Percentiles rank a stretch among this genome's conserved stretches.
phyloP scores from a whole-genome alignment of 1,139 yeast species.

The Saccharomyces hybrid region DNA sequence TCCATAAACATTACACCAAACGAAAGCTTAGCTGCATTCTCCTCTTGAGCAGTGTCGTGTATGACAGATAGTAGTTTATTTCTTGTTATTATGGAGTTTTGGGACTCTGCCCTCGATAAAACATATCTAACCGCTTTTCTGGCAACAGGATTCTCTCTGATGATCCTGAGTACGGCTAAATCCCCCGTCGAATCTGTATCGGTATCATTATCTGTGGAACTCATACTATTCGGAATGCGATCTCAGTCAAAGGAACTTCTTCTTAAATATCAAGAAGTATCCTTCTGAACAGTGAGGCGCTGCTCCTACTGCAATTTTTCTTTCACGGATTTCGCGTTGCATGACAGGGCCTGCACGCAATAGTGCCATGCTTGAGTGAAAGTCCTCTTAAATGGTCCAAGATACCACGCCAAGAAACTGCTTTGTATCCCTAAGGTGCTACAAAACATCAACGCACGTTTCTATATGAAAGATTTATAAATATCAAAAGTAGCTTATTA shows the following conservation, averaged over 20 bases:
- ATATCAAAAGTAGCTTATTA: not conserved
- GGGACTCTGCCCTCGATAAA: slow-evolving; percentile 17
- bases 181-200: not conserved
- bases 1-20: slow-evolving; percentile 13
- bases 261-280: not conserved
- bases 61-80: slow-evolving; percentile 15
- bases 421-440: not conserved
- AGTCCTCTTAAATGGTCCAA: not conserved
- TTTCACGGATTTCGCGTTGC: not conserved
- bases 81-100: slow-evolving; percentile 19
- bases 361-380: not conserved
- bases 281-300: no score
- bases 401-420: not conserved
- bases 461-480: no score
- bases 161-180: not conserved
- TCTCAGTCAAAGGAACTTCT: not conserved
- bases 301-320: not conserved
- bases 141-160: slow-evolving; percentile 10
- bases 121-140: slow-evolving; percentile 18
- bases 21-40: slow-evolving; percentile 12
- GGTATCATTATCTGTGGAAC: not conserved
- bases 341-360: not conserved
- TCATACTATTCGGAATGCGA: not conserved
- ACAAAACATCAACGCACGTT: no score
- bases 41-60: slow-evolving; percentile 16